phyloP scores from a whole-genome alignment of 768 basidiomycete species.

The Mycena vitilis region DNA sequence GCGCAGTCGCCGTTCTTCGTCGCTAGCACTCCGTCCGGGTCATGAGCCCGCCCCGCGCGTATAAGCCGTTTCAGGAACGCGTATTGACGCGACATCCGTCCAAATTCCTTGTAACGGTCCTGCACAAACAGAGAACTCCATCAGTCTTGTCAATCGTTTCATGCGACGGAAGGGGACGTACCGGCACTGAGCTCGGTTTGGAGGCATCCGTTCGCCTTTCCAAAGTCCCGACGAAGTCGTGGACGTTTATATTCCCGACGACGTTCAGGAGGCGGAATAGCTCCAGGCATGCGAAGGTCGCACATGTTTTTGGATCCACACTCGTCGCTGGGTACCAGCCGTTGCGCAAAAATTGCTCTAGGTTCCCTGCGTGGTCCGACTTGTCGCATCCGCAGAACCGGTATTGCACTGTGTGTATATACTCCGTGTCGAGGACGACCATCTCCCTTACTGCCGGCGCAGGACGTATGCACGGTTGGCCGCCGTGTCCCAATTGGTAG shows the following conservation, averaged over 20 bases:
- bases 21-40: background rate
- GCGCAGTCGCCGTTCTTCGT: conserved; percentile 28
- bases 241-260: conserved; percentile 29
- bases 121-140: no score
- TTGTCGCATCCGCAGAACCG: conserved; percentile 18
- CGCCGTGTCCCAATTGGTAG: conserved; percentile 22
- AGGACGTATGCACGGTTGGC: background rate
- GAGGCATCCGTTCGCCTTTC: conserved; percentile 9
- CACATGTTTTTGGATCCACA: conserved; percentile 25
- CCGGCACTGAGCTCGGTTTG: background rate
- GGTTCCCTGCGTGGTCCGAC: background rate
- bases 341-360: conserved; percentile 18
- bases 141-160: no score
- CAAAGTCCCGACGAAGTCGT: conserved; percentile 30
- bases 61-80: conserved; percentile 17
- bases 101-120: conserved; percentile 23
- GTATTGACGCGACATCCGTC: conserved; percentile 22
- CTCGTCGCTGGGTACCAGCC: conserved; percentile 35
- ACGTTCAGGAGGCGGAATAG: conserved; percentile 28
- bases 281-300: conserved; percentile 26
- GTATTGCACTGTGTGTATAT: conserved; percentile 15
- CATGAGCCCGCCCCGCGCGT: conserved; percentile 30
- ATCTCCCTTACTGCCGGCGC: background rate
- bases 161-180: background rate
- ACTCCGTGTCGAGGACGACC: conserved; percentile 13